Percentiles rank a stretch among this genome's conserved stretches.
phyloP scores from a whole-genome alignment of 441 rosid genomes.

The Erodium texanum region DNA sequence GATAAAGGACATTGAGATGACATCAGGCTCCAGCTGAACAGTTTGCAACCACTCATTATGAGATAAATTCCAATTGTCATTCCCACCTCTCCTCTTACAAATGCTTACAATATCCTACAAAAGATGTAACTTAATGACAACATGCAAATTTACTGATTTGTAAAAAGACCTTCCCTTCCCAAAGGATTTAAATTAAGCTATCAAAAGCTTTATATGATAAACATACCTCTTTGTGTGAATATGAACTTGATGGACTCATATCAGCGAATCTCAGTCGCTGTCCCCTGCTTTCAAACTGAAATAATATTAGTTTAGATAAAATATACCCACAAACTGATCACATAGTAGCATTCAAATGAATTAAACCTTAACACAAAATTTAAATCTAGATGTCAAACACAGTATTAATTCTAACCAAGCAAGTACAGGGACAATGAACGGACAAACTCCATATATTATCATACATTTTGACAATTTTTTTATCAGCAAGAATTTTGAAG shows the following conservation, averaged over 20 bases:
- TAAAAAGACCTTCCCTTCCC: background rate
- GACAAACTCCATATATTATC: background rate
- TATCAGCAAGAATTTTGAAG: background rate
- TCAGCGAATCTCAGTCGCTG: conserved; percentile 72
- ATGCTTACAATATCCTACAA: conserved; percentile 62
- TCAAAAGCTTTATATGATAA: conserved; percentile 9
- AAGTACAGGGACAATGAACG: background rate
- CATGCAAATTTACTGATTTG: background rate
- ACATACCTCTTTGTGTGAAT: conserved; percentile 78
- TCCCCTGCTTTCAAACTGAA: conserved; percentile 76
- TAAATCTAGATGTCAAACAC: conserved; percentile 6
- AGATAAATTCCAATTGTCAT: conserved; percentile 42
- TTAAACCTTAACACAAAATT: background rate
- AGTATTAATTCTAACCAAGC: background rate
- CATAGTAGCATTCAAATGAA: background rate
- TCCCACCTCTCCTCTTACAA: conserved; percentile 88
- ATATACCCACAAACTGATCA: conserved; percentile 9
- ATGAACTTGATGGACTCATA: conserved; percentile 70
- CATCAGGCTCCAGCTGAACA: conserved; percentile 84
- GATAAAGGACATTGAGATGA: conserved; percentile 77
- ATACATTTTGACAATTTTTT: background rate
- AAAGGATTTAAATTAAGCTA: conserved; percentile 13
- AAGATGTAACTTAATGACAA: conserved; percentile 14
- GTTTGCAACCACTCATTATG: conserved; percentile 84
- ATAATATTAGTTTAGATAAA: conserved; percentile 24